Percentiles rank a stretch among this genome's conserved stretches.
Conservation (phyloP, 352 stramenopile genomes). For the Pythium dissotocum region DNA sequence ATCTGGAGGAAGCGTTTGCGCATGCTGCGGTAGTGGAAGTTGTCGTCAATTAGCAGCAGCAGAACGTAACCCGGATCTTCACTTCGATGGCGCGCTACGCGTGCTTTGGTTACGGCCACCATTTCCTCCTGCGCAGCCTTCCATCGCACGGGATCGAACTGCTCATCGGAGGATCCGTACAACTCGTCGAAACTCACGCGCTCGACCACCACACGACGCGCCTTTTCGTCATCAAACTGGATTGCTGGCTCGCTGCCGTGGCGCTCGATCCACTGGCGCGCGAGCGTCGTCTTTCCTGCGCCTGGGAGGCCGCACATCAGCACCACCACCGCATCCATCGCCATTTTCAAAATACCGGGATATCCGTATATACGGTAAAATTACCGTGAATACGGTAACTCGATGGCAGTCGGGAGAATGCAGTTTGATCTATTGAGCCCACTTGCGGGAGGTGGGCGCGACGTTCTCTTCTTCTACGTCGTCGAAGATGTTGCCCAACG, state of each 20-base stretch:
- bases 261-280: slow-evolving; percentile 25
- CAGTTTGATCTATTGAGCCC: slow-evolving; percentile 12
- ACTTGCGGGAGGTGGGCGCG: slow-evolving; percentile 13
- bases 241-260: not conserved
- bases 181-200: slow-evolving; percentile 65
- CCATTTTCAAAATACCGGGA: slow-evolving; percentile 3
- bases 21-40: slow-evolving; percentile 66
- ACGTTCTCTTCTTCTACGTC: slow-evolving; percentile 21
- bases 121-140: slow-evolving; percentile 57
- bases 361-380: slow-evolving; percentile 3
- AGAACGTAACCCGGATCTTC: slow-evolving; percentile 5
- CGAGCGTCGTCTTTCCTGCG: slow-evolving; percentile 70
- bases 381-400: not conserved
- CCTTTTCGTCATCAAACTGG: not conserved
- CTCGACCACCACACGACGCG: slow-evolving; percentile 19
- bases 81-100: slow-evolving; percentile 4
- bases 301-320: slow-evolving; percentile 66
- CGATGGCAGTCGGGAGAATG: not conserved
- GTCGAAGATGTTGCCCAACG: slow-evolving; percentile 30
- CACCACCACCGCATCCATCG: slow-evolving; percentile 34
- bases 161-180: slow-evolving; percentile 20
- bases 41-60: slow-evolving; percentile 70
- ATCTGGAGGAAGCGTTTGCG: slow-evolving; percentile 72
- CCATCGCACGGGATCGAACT: slow-evolving; percentile 54
- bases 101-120: slow-evolving; percentile 28